phyloP scores from a whole-genome alignment of 805 yeast species.

The Candida ficus region DNA sequence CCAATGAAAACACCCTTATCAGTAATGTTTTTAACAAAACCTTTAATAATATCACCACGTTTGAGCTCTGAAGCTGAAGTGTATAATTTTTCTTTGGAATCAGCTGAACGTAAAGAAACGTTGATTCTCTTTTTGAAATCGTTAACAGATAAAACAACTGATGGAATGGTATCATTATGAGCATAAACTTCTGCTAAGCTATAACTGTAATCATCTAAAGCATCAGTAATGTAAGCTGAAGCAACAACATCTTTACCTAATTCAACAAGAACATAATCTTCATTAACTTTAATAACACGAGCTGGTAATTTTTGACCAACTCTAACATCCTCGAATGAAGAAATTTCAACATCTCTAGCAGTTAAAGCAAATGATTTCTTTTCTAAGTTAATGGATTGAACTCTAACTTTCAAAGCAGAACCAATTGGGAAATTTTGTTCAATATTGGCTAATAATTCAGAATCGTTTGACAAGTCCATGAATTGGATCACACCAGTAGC shows the following conservation, averaged over 20 bases:
- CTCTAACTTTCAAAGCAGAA: constrained; percentile 55
- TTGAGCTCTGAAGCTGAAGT: constrained; percentile 46
- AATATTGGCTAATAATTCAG: constrained; percentile 41
- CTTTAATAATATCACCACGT: constrained; percentile 71
- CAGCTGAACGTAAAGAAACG: constrained; percentile 55
- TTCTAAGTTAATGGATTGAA: constrained; percentile 48
- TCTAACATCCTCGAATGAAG: constrained; percentile 42
- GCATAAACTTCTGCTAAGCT: constrained; percentile 45
- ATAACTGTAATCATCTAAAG: constrained; percentile 60
- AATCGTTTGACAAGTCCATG: constrained; percentile 56
- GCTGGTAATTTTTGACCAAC: constrained; percentile 58
- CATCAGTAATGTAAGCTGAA: constrained; percentile 69
- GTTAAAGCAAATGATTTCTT: constrained; percentile 45
- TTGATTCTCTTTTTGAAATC: constrained; percentile 43
- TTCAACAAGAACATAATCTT: constrained; percentile 60
- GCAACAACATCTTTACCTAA: constrained; percentile 61
- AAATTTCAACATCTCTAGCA: constrained; percentile 41
- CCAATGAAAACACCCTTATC: constrained; percentile 76
- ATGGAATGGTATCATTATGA: constrained; percentile 50
- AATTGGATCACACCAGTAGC: constrained; percentile 62
- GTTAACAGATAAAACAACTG: constrained; percentile 41
- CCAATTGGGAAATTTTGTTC: constrained; percentile 68
- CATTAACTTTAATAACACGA: constrained; percentile 52
- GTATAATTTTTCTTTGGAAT: constrained; percentile 48
- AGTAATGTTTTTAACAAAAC: constrained; percentile 71